A percentile compares a stretch with the other conserved stretches of the same genome.
Evolutionary conservation across 768 basidiomycete genomes (phyloP).

Genomic region (Xerocomus brunneocitrinus): DNA sequence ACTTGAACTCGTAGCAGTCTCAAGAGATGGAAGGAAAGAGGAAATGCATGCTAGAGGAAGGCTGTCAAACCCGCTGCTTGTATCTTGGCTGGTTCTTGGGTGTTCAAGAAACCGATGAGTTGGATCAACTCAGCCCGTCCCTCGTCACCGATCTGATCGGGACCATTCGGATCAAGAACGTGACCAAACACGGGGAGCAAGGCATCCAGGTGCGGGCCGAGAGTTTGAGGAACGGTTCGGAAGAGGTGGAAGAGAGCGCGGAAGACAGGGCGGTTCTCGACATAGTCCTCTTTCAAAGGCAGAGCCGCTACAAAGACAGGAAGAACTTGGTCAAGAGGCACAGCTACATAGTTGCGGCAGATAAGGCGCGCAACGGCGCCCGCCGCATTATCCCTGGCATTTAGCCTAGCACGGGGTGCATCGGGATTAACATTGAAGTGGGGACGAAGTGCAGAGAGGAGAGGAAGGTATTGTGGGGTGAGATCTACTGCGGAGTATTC

Average conservation of each 20-base stretch:
- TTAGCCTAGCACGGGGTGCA: constrained; percentile 60
- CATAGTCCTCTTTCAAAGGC: constrained; percentile 81
- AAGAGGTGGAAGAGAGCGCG: constrained; percentile 85
- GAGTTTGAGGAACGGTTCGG: constrained; percentile 62
- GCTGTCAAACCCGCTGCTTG: constrained; percentile 69
- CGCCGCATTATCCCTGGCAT: constrained; percentile 95
- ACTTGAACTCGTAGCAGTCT: background rate
- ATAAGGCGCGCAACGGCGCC: constrained; percentile 91
- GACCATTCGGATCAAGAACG: constrained; percentile 70
- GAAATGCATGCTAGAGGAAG: constrained; percentile 40
- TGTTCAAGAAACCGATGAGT: constrained; percentile 67
- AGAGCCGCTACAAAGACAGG: constrained; percentile 78
- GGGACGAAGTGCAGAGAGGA: constrained; percentile 77
- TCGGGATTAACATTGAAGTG: constrained; percentile 68
- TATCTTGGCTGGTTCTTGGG: constrained; percentile 72
- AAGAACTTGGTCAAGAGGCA: constrained; percentile 89
- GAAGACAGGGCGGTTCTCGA: constrained; percentile 90
- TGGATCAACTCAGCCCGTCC: constrained; percentile 70
- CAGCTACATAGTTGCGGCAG: constrained; percentile 64
- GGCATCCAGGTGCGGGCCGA: constrained; percentile 73
- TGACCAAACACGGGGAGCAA: constrained; percentile 75
- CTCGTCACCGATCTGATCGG: constrained; percentile 79
- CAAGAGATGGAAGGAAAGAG: constrained; percentile 3
- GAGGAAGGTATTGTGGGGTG: constrained; percentile 68
- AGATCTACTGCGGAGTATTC: constrained; percentile 83